phyloP scores from a whole-genome alignment of 2,329 filamentous ascomycete genomes.

The Domatiomyces catenatus region DNA sequence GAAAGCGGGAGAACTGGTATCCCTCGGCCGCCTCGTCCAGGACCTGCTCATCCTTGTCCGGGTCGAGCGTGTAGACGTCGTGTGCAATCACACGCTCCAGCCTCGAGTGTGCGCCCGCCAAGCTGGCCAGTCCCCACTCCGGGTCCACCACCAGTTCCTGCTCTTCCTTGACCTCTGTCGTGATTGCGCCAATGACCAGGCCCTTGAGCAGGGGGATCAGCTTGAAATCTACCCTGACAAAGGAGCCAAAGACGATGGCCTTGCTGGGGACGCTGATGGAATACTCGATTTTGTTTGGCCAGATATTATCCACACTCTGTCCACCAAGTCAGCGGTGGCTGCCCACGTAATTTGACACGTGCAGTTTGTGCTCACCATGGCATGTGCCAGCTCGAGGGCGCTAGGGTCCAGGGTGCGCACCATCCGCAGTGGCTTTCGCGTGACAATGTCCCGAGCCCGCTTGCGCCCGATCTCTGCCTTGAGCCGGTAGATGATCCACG shows the following conservation, averaged over 20 bases:
- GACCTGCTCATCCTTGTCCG: slow-evolving; percentile 42
- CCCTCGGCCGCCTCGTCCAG: slow-evolving; percentile 46
- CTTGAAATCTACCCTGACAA: slow-evolving; percentile 67
- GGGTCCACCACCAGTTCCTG: slow-evolving; percentile 48
- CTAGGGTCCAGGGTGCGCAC: slow-evolving; percentile 63
- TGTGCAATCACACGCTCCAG: slow-evolving; percentile 49
- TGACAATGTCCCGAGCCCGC: slow-evolving; percentile 70
- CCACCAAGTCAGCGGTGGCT: background rate
- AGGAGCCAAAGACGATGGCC: slow-evolving; percentile 85
- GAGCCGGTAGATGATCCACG: slow-evolving; percentile 75
- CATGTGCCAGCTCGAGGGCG: slow-evolving; percentile 63
- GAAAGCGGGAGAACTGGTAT: slow-evolving; percentile 42
- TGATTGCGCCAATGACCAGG: slow-evolving; percentile 67
- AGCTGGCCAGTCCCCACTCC: slow-evolving; percentile 24
- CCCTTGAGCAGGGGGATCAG: slow-evolving; percentile 82
- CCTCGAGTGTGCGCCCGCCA: slow-evolving; percentile 29
- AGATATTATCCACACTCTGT: slow-evolving; percentile 77
- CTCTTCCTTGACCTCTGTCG: slow-evolving; percentile 63
- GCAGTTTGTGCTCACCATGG: slow-evolving; percentile 46
- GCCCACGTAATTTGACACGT: background rate
- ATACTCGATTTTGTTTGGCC: slow-evolving; percentile 96
- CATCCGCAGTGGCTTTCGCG: slow-evolving; percentile 62
- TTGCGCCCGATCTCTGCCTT: slow-evolving; percentile 86
- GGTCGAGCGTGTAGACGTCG: slow-evolving; percentile 54
- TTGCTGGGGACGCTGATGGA: slow-evolving; percentile 86